These are phyloP conservation scores for Acidiella bohemica DNA, from an alignment of 495 filamentous ascomycete genomes.

Conservation along the genomic window DNA sequence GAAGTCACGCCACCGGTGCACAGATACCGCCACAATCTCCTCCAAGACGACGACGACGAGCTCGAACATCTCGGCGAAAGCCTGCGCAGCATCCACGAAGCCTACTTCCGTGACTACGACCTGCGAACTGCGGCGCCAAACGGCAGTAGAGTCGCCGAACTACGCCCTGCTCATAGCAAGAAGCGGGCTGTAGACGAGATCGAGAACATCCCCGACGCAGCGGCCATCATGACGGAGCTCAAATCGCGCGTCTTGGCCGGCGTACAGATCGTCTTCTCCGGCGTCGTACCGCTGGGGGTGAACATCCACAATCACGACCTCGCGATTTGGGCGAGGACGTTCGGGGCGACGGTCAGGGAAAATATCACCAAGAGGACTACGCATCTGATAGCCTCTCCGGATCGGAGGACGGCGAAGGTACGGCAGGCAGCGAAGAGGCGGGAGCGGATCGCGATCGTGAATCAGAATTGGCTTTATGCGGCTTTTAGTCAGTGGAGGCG, in stretches of 20 bases:
- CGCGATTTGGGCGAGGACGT: slow-evolving; percentile 66
- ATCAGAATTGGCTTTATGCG: slow-evolving; percentile 74
- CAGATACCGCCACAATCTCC: slow-evolving; percentile 57
- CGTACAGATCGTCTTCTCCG: slow-evolving; percentile 69
- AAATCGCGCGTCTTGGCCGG: slow-evolving; percentile 59
- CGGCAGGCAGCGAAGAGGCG: slow-evolving; percentile 54
- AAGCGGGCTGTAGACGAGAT: slow-evolving; percentile 42
- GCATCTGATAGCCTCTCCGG: slow-evolving; percentile 57
- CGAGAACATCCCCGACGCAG: slow-evolving; percentile 69
- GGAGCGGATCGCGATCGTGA: slow-evolving; percentile 71
- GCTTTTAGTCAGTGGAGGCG: slow-evolving; percentile 66
- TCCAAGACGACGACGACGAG: slow-evolving; percentile 75
- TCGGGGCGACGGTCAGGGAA: slow-evolving; percentile 61
- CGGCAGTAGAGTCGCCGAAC: slow-evolving; percentile 46
- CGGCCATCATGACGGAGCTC: slow-evolving; percentile 61
- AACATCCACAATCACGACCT: slow-evolving; percentile 63
- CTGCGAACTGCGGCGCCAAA: slow-evolving; percentile 33
- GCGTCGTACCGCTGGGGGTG: slow-evolving; percentile 69
- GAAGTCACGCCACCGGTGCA: slow-evolving; percentile 20
- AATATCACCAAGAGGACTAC: slow-evolving; percentile 46
- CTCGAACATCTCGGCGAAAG: slow-evolving; percentile 58
- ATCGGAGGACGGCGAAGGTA: slow-evolving; percentile 74
- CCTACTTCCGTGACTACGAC: slow-evolving; percentile 76
- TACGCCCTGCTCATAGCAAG: slow-evolving; percentile 40
- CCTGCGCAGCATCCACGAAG: slow-evolving; percentile 57